A percentile compares a stretch with the other conserved stretches of the same genome.
These are phyloP conservation scores for Parietaria judaica DNA, from an alignment of 306 rosid species.

Conservation along the genomic window DNA sequence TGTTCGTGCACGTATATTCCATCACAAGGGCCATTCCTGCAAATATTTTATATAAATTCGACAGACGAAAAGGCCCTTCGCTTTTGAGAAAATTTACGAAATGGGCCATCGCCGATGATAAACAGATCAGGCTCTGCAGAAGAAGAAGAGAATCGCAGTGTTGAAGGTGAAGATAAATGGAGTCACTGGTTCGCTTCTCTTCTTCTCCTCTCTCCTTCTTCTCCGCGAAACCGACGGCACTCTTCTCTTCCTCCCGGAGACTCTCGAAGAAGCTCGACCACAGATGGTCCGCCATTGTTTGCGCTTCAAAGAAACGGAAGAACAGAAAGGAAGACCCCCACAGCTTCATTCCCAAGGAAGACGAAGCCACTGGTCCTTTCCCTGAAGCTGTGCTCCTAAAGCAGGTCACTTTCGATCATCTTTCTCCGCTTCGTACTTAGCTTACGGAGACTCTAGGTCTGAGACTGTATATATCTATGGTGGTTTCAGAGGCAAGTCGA, in stretches of 20 bases:
- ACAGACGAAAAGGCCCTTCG: no score
- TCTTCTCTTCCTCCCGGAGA: conserved; percentile 17
- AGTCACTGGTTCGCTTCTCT: conserved; percentile 29
- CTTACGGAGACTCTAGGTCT: background rate
- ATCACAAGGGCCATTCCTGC: no score
- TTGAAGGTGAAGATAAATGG: conserved; percentile 24
- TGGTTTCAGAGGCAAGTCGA: conserved; percentile 34
- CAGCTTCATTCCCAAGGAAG: conserved; percentile 48
- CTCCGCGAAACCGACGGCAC: conserved; percentile 18
- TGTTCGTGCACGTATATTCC: no score
- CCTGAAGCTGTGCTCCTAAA: conserved; percentile 90
- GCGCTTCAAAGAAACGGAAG: conserved; percentile 32
- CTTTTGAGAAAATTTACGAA: no score
- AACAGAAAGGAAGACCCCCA: conserved; percentile 49
- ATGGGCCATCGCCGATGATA: no score
- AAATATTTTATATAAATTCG: no score
- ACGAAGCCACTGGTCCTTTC: conserved; percentile 63
- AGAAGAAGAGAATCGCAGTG: no score
- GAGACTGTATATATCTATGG: background rate
- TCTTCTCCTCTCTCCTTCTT: conserved; percentile 18
- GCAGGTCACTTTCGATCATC: conserved; percentile 33
- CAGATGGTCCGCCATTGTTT: conserved; percentile 38
- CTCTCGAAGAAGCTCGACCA: conserved; percentile 3
- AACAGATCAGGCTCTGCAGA: no score
- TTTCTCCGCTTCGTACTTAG: background rate